phyloP scores from a whole-genome alignment of 2,329 filamentous ascomycete species.

The Emergomyces africanus region DNA sequence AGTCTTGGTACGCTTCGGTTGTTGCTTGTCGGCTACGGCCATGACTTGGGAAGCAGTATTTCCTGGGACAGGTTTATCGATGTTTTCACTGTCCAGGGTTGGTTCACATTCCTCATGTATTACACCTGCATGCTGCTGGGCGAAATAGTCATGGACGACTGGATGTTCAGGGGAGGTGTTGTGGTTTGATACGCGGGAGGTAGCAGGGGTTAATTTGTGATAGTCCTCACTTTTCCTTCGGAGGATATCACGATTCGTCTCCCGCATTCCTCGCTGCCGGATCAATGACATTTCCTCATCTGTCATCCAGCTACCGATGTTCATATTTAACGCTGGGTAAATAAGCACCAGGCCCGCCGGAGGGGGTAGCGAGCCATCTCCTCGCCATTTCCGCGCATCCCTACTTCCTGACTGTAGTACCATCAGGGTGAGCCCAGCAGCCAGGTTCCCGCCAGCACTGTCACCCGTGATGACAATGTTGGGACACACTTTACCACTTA shows the following conservation, averaged over 20 bases:
- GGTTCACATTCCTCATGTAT: constrained; percentile 3
- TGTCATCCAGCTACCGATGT: constrained; percentile 98
- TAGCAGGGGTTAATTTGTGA: constrained; percentile 64
- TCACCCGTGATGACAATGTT: constrained; percentile 65
- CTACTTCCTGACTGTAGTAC: constrained; percentile 61
- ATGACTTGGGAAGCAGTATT: constrained; percentile 26
- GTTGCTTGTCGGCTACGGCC: constrained; percentile 25
- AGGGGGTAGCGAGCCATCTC: constrained; percentile 49
- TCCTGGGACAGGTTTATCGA: constrained; percentile 19
- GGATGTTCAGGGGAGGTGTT: constrained; percentile 30
- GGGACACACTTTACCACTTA: constrained; percentile 53
- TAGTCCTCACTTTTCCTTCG: constrained; percentile 83
- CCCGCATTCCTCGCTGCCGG: constrained; percentile 63
- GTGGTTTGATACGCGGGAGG: constrained; percentile 68
- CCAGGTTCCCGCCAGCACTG: constrained; percentile 71
- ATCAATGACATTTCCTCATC: constrained; percentile 96
- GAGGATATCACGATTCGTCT: constrained; percentile 66
- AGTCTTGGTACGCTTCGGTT: constrained; percentile 51
- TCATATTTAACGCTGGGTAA: constrained; percentile 90
- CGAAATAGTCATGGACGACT: constrained; percentile 18
- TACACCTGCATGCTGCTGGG: constrained; percentile 10
- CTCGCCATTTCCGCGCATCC: constrained; percentile 43
- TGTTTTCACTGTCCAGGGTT: constrained; percentile 13
- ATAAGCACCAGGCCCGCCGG: constrained; percentile 75
- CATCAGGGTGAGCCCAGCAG: constrained; percentile 74